Conservation (phyloP, 1,139 yeast genomes). For the Spencermartinsiella ligniputridi region DNA sequence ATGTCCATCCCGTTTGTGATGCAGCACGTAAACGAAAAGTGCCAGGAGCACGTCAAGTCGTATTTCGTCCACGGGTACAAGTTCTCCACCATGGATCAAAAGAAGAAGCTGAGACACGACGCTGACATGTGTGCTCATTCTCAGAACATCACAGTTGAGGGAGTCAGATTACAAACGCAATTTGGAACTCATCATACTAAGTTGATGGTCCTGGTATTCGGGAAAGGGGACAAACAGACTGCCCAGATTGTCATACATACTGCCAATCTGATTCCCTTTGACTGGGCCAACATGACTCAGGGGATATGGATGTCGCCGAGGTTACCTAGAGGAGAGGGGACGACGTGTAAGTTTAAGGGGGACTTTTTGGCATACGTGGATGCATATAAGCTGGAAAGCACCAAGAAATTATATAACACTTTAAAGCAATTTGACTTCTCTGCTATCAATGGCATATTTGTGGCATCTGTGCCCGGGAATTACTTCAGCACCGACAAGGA, state of each 20-base stretch:
- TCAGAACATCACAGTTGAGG: conserved; percentile 21
- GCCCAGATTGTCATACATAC: conserved; percentile 34
- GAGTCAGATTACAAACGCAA: conserved; percentile 19
- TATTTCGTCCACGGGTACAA: conserved; percentile 26
- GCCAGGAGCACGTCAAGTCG: conserved; percentile 17
- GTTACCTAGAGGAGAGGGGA: conserved; percentile 9
- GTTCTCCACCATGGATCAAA: conserved; percentile 8
- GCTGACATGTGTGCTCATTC: conserved; percentile 10
- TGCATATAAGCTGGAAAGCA: conserved; percentile 19
- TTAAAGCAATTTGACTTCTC: conserved; percentile 27
- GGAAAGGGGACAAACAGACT: conserved; percentile 9
- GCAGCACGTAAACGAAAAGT: conserved; percentile 20
- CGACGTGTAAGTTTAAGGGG: conserved; percentile 18
- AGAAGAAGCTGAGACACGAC: conserved; percentile 11
- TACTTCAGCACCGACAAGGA: conserved; percentile 13
- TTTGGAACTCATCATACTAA: conserved; percentile 35
- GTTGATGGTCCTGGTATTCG: conserved; percentile 32
- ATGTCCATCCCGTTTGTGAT: conserved; percentile 26
- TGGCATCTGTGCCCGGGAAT: conserved; percentile 34
- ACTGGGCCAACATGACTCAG: conserved; percentile 34
- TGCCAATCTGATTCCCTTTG: conserved; percentile 32
- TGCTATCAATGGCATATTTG: conserved; percentile 24
- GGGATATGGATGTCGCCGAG: conserved; percentile 32
- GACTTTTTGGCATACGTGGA: conserved; percentile 28
- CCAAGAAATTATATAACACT: conserved; percentile 15